Percentiles rank a stretch among this genome's conserved stretches.
Conservation (phyloP, 1,284 basidiomycete genomes). For the Trichosporon coremiiforme region DNA sequence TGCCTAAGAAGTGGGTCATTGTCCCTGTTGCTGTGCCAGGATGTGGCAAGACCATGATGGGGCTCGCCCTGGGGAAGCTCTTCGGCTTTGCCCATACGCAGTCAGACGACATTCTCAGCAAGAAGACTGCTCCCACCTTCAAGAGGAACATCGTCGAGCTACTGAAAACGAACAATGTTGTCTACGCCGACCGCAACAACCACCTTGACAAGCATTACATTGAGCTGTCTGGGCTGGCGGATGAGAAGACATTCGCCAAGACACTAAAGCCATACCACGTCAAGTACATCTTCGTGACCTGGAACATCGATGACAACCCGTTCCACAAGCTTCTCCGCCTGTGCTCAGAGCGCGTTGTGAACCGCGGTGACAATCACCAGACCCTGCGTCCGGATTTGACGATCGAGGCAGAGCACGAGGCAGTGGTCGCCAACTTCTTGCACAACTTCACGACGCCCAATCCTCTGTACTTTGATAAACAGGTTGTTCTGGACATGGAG, state of each 20-base stretch:
- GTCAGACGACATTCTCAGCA: conserved; percentile 82
- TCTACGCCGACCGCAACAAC: conserved; percentile 92
- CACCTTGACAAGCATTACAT: conserved; percentile 76
- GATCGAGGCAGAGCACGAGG: conserved; percentile 67
- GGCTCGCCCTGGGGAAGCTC: conserved; percentile 73
- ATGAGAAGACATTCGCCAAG: conserved; percentile 33
- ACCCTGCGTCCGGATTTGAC: conserved; percentile 66
- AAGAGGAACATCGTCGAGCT: conserved; percentile 71
- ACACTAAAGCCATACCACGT: conserved; percentile 54
- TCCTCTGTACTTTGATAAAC: conserved; percentile 65
- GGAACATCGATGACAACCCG: conserved; percentile 65
- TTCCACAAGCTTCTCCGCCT: conserved; percentile 67
- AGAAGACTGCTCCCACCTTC: conserved; percentile 77
- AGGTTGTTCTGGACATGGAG: conserved; percentile 68
- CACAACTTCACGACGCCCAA: conserved; percentile 67
- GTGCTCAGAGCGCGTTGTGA: conserved; percentile 71
- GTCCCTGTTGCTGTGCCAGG: conserved; percentile 90
- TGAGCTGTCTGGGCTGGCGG: conserved; percentile 63
- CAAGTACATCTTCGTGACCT: conserved; percentile 76
- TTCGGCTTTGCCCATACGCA: conserved; percentile 87
- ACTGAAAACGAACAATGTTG: conserved; percentile 69
- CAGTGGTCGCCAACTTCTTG: conserved; percentile 79
- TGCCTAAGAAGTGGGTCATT: conserved; percentile 75
- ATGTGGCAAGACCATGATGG: conserved; percentile 89
- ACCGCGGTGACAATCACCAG: conserved; percentile 82